phyloP scores from a whole-genome alignment of 116 monocot genomes.

The Thalassia testudinum region DNA sequence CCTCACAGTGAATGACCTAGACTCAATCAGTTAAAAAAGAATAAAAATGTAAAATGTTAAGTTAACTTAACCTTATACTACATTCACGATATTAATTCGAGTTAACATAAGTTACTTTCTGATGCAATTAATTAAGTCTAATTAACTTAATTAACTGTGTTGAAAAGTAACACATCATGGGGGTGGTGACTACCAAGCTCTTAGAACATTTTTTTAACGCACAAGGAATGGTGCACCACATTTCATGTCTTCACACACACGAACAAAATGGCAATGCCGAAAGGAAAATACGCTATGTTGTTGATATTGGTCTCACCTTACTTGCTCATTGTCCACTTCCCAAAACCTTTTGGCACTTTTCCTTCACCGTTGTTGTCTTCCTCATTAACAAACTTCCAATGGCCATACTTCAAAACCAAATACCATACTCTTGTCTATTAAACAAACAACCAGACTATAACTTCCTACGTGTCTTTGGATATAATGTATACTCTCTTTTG shows the following conservation, averaged over 20 bases:
- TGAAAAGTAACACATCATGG: too few relatives aligned
- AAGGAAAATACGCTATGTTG: not conserved
- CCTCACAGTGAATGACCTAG: too few relatives aligned
- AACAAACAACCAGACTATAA: not conserved
- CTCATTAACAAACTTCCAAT: not conserved
- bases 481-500: not conserved
- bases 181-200: too few relatives aligned
- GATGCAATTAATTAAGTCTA: too few relatives aligned
- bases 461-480: not conserved
- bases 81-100: too few relatives aligned
- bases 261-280: not conserved
- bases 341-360: not conserved
- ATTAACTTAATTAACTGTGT: too few relatives aligned
- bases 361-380: not conserved
- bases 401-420: not conserved
- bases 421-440: not conserved
- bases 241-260: not conserved
- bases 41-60: too few relatives aligned
- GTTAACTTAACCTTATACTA: too few relatives aligned
- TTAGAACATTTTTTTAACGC: not conserved
- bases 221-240: not conserved
- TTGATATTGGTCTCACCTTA: not conserved
- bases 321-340: not conserved
- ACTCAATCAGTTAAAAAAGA: too few relatives aligned
- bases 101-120: too few relatives aligned